Base-by-base conservation (phyloP, 1,284 basidiomycete genomes). In the Moesziomyces globuligerus region DNA sequence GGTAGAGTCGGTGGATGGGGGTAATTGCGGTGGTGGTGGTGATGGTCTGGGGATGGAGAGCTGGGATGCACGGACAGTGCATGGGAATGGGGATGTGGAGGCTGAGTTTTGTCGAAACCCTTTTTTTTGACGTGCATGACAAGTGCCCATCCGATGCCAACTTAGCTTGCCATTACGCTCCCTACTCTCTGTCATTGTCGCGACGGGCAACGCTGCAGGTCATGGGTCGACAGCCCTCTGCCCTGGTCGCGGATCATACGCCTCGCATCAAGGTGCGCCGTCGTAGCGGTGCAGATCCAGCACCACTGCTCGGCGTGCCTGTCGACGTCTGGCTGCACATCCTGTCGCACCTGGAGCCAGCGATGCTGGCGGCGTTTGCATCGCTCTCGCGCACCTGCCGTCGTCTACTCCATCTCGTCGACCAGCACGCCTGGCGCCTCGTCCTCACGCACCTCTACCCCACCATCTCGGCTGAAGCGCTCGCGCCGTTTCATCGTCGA, bases 261-360 rank as follows among this genome's bases (percentile, higher is more conserved):
- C 15, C 28, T 3, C 7, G 18, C 46, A n/a, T n/a, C n/a, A n/a
- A n/a, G n/a, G n/a, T n/a, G n/a, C n/a, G n/a, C n/a, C n/a, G n/a
- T n/a, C n/a, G n/a, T n/a, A n/a, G n/a, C n/a, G n/a, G n/a, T n/a
- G n/a, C n/a, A n/a, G n/a, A n/a, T n/a, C 24, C 36, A 18, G n/a
- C 64, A 23, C 44, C 53, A 3, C 36, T 71, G 2, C 38, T 66
- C 9, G 42, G 36, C 4, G 54, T 72, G 1, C 58, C 62, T 8
- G 26, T 54, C 25, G 69, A 72, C 28, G 42, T 72, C 15, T 62
- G 62, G 62, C 47, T 72, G 4, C 44, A 44, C 48, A 66, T 72
- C 62, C 60, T 61, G 23, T 8, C 38, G 5, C 42, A 49, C 8
- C 48, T 72, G n/a, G n/a, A n/a, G n/a, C n/a, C n/a, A n/a, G n/a